Conservation (phyloP, 257 asterid genomes). For the Solanum sejunctum region DNA sequence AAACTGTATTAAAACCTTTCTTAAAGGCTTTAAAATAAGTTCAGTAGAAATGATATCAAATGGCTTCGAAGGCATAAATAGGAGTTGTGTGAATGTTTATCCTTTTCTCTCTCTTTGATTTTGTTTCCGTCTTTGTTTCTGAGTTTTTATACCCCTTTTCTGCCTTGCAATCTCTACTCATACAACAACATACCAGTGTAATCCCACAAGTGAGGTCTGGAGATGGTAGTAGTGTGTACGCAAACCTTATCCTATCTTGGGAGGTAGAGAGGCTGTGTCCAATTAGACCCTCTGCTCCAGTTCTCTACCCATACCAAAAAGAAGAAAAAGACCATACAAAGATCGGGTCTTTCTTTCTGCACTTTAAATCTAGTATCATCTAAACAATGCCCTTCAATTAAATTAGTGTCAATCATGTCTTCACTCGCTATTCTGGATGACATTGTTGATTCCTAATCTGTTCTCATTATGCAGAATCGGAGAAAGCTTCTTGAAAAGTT, state of each 20-base stretch:
- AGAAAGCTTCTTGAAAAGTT: conserved; percentile 35
- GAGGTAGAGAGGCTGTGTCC: too few species aligned
- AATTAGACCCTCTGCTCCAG: too few species aligned
- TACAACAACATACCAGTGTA: too few species aligned
- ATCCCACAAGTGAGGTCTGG: too few species aligned
- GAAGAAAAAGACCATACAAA: neutral
- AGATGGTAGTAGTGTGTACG: too few species aligned
- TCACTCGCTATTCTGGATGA: neutral
- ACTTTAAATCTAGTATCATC: neutral
- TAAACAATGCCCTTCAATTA: neutral
- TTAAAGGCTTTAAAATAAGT: neutral
- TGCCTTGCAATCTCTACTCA: neutral
- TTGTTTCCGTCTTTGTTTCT: neutral
- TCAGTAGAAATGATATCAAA: neutral
- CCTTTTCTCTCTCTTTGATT: neutral
- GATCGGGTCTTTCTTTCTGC: neutral
- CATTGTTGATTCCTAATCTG: neutral
- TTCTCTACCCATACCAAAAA: neutral
- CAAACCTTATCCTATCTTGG: too few species aligned
- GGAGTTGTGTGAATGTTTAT: neutral
- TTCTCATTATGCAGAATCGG: conserved; percentile 29
- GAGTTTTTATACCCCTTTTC: neutral
- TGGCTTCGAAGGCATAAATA: neutral
- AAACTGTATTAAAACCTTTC: neutral
- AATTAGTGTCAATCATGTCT: neutral